These are phyloP conservation scores for Ceratobasidium theobromae DNA, from an alignment of 1,284 basidiomycete genomes.

Conservation along the genomic window DNA sequence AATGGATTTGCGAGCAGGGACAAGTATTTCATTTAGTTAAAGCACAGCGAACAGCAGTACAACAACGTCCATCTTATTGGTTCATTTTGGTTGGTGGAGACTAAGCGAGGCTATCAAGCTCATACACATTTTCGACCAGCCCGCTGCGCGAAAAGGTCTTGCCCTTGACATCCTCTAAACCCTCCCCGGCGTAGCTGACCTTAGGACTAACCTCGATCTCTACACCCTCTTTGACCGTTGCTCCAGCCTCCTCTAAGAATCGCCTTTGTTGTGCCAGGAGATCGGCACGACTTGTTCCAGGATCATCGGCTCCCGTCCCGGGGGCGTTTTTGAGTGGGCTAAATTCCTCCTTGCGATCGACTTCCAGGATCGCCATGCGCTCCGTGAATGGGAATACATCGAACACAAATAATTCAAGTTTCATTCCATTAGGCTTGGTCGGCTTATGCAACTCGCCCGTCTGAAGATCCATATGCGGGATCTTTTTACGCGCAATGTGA, in stretches of 20 bases:
- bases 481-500: constrained; percentile 99
- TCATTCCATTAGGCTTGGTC: constrained; percentile 94
- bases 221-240: constrained; percentile 62
- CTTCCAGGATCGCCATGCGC: constrained; percentile 86
- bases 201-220: constrained; percentile 92
- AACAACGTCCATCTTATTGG: neutral
- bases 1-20: neutral
- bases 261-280: constrained; percentile 86
- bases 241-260: constrained; percentile 83
- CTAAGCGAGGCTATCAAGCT: constrained; percentile 53
- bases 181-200: constrained; percentile 90
- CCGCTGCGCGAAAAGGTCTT: constrained; percentile 62
- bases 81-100: neutral
- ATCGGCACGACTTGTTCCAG: constrained; percentile 87
- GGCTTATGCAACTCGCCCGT: constrained; percentile 74
- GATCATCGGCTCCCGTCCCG: constrained; percentile 90
- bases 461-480: constrained; percentile 74
- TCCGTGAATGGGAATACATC: constrained; percentile 96
- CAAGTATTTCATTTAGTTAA: neutral
- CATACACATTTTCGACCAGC: constrained; percentile 51
- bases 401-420: constrained; percentile 98
- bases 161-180: constrained; percentile 77
- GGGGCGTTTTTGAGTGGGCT: constrained; percentile 97
- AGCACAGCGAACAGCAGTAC: constrained; percentile 52
- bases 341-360: constrained; percentile 88